Evolutionary conservation across 306 rosid genomes (phyloP), one percentile per base, ranked within the genome.

Genomic region (Prosopis cineraria): DNA sequence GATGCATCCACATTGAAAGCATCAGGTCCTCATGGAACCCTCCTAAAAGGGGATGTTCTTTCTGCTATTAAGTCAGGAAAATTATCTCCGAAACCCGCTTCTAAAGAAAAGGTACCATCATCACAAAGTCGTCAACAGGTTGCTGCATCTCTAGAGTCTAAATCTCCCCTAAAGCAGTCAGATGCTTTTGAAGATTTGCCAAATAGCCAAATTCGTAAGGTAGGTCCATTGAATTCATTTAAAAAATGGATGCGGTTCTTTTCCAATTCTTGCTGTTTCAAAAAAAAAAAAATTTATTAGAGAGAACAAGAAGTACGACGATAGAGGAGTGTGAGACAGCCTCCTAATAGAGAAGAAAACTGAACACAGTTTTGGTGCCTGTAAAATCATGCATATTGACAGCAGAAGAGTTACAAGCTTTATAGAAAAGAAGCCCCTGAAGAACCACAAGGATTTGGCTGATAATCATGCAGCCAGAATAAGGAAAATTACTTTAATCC

Each of bases 181-280:
- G 94, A 88, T 84, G 79, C 90, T 64, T 95, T 84, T 86, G 97
- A 87, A 85, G 97, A 95, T 89, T 85, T 91, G 20, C 94, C 96
- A 48, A 95, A 95, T 81, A 93, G 89, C 84, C 98, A 91, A 84
- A 93, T 95, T 80, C 97, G 97, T 72, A 95, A 95, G 96, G 99
- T 93, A 82, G 36, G 76, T 64, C 68, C 82, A 19, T 75, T 65
- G 31, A 81, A 48, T 73, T 73, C 39, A 40, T 36, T 66, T 68
- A 64, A 63, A 63, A 24, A 68, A 68, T 29, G 30, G 78, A 44
- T 33, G 78, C 70, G 33, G 40, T 43, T 68, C 62, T 58, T 22
- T 37, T 71, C 63, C 17, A 53, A 72, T 50, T 79, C 48, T 72
- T 82, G 72, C 53, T 68, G 52, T 30, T 34, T 41, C 10, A 56